Conservation (phyloP, 805 yeast species). For the Hemisphaericaspora nanyangensis region DNA sequence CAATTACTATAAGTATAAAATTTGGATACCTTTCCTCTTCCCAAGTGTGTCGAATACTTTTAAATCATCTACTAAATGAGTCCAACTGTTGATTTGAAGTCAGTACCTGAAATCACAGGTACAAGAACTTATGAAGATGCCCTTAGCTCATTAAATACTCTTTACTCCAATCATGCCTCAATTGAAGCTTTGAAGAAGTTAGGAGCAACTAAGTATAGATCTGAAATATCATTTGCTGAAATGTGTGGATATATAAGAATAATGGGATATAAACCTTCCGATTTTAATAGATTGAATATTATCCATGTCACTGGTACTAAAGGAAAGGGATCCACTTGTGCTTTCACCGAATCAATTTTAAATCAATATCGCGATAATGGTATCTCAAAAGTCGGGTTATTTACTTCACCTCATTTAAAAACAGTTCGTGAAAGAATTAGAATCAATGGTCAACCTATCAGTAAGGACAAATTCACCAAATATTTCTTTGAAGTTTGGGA, state of each 20-base stretch:
- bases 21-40: no score
- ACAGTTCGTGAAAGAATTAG: conserved; percentile 89
- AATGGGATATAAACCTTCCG: conserved; percentile 47
- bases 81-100: neutral
- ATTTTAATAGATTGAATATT: conserved; percentile 70
- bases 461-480: conserved; percentile 73
- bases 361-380: conserved; percentile 46
- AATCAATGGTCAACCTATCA: conserved; percentile 81
- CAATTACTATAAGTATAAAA: no score
- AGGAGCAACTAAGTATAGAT: conserved; percentile 54
- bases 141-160: conserved; percentile 71
- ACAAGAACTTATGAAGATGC: conserved; percentile 58
- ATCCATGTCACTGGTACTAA: conserved; percentile 96
- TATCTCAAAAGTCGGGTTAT: conserved; percentile 75
- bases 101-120: conserved; percentile 3
- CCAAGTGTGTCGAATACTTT: no score
- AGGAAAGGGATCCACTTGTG: conserved; percentile 98
- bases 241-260: conserved; percentile 50
- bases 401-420: conserved; percentile 93
- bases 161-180: conserved; percentile 89
- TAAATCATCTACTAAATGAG: no score
- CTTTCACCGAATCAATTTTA: conserved; percentile 81
- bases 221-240: conserved; percentile 72
- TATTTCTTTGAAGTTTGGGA: conserved; percentile 97
- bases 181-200: conserved; percentile 76